phyloP scores from a whole-genome alignment of 495 filamentous ascomycete species.

The Penicillium samsonianum region DNA sequence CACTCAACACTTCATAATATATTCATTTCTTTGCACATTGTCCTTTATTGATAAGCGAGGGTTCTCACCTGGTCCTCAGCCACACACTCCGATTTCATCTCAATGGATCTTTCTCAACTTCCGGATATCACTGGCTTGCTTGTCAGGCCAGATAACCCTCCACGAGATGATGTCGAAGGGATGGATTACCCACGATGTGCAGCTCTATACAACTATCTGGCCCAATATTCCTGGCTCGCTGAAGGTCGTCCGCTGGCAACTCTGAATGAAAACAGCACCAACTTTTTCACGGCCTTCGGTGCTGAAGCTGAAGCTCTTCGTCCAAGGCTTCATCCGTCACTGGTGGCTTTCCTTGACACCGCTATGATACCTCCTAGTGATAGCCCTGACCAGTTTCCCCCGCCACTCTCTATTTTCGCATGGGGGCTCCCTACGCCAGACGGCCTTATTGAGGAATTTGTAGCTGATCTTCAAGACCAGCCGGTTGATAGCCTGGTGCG shows the following conservation, averaged over 20 bases:
- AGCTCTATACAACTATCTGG: constrained; percentile 21
- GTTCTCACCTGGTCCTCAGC: not conserved
- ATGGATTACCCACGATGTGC: constrained; percentile 22
- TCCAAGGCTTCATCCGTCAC: constrained; percentile 19
- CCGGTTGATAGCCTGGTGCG: constrained; percentile 17
- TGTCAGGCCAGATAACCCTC: constrained; percentile 23
- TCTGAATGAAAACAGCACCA: constrained; percentile 13
- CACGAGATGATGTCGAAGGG: constrained; percentile 21
- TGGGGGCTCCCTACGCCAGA: constrained; percentile 5
- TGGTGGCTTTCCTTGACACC: constrained; percentile 18
- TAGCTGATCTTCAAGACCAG: constrained; percentile 15
- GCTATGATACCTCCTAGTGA: constrained; percentile 15
- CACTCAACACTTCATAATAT: too few species aligned
- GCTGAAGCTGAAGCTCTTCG: constrained; percentile 16
- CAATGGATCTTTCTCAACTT: constrained; percentile 24
- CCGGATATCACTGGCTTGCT: constrained; percentile 17
- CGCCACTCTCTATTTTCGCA: constrained; percentile 17
- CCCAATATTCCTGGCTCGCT: constrained; percentile 23
- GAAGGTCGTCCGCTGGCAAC: constrained; percentile 20
- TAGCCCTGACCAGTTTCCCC: constrained; percentile 11
- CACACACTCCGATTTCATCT: constrained; percentile 10
- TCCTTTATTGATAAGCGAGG: too few species aligned
- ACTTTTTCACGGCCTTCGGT: constrained; percentile 19
- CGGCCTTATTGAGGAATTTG: constrained; percentile 11
- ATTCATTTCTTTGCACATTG: too few species aligned